phyloP scores from a whole-genome alignment of 768 basidiomycete genomes.

The Tulasnella sp. region DNA sequence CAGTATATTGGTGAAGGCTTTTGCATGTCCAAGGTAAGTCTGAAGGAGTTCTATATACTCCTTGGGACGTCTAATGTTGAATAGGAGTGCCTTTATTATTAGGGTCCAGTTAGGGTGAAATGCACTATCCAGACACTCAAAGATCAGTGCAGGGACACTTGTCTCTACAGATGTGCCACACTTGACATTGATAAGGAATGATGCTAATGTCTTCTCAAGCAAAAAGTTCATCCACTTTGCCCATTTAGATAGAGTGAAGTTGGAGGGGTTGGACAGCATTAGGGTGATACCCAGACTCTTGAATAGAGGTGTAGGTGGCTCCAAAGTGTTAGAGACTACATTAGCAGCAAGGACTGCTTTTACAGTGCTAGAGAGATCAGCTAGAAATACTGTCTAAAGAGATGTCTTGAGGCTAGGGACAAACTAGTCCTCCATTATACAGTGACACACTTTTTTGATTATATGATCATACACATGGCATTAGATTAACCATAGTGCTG shows the following conservation, averaged over 20 bases:
- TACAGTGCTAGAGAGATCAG: conserved; percentile 2
- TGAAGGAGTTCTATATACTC: background rate
- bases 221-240: conserved; percentile 4
- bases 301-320: background rate
- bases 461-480: too few species aligned
- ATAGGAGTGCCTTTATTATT: background rate
- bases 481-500: too few species aligned
- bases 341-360: conserved; percentile 10
- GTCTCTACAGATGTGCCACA: background rate
- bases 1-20: background rate
- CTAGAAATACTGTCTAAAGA: background rate
- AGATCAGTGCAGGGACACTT: background rate
- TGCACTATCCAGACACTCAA: background rate
- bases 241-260: conserved; percentile 1
- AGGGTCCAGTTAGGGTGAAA: background rate
- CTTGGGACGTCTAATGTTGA: background rate
- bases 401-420: conserved; percentile 22
- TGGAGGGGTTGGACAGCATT: background rate
- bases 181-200: background rate
- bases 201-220: background rate
- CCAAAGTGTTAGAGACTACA: background rate
- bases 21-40: background rate
- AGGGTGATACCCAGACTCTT: background rate
- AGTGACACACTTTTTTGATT: too few species aligned
- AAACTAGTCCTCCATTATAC: conserved; percentile 28